Conservation (phyloP, 2,329 filamentous ascomycete genomes). For the Seiridium unicorne region DNA sequence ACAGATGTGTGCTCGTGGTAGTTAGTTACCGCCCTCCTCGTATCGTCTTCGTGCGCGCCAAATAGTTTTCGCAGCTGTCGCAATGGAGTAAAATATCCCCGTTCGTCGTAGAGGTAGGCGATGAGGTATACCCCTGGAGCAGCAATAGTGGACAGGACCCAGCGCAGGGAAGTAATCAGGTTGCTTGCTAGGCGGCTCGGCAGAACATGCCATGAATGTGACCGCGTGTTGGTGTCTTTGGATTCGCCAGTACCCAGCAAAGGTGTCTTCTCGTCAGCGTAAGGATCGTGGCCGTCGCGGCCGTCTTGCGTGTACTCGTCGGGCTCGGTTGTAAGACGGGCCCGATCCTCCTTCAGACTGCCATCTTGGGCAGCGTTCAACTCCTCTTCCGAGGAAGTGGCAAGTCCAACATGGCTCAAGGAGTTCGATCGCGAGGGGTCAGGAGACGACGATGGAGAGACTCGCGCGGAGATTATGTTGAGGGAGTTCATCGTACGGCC, state of each 20-base stretch:
- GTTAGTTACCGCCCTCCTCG: slow-evolving; percentile 48
- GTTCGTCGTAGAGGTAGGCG: slow-evolving; percentile 78
- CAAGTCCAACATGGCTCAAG: slow-evolving; percentile 50
- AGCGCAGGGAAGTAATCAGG: slow-evolving; percentile 73
- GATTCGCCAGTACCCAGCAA: slow-evolving; percentile 45
- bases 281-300: slow-evolving; percentile 30
- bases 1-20: slow-evolving; percentile 28
- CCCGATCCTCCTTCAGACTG: not conserved
- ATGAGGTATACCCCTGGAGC: slow-evolving; percentile 81
- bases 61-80: slow-evolving; percentile 68
- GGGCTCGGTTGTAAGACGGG: slow-evolving; percentile 25
- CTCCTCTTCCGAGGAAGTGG: slow-evolving; percentile 26
- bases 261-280: slow-evolving; percentile 66
- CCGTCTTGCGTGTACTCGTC: slow-evolving; percentile 34
- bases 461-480: slow-evolving; percentile 87
- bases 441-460: slow-evolving; percentile 61
- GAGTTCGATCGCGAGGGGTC: slow-evolving; percentile 60
- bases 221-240: slow-evolving; percentile 33
- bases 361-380: slow-evolving; percentile 17
- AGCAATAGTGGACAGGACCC: slow-evolving; percentile 74
- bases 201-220: slow-evolving; percentile 52
- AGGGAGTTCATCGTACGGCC: slow-evolving; percentile 86
- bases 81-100: slow-evolving; percentile 77
- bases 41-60: slow-evolving; percentile 39
- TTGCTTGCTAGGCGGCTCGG: slow-evolving; percentile 70